Evolutionary conservation across 768 basidiomycete genomes (phyloP).

Genomic region (Leccinum barrowsii): DNA sequence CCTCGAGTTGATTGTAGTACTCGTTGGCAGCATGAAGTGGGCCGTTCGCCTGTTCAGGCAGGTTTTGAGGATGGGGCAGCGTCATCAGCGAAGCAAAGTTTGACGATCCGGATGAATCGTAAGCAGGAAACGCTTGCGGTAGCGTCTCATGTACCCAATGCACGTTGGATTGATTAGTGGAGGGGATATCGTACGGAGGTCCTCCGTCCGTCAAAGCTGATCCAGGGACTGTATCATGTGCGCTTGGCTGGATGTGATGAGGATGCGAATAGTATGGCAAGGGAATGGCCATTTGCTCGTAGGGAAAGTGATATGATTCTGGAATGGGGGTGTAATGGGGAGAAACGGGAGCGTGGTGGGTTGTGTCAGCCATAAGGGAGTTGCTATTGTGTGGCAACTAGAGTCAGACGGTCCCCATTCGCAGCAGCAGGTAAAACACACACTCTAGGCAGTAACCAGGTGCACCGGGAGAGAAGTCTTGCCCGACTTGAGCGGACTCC

Average conservation of each 20-base stretch:
- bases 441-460: slow-evolving; percentile 1
- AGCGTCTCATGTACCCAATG: background rate
- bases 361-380: background rate
- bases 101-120: background rate
- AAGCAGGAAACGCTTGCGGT: background rate
- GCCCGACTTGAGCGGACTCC: background rate
- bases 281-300: background rate
- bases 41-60: background rate
- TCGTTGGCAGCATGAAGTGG: background rate
- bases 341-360: background rate
- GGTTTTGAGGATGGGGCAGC: background rate
- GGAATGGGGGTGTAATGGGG: background rate
- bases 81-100: background rate
- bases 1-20: background rate
- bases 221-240: background rate
- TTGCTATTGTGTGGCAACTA: background rate
- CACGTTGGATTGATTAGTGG: background rate
- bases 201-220: background rate
- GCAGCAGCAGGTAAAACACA: background rate
- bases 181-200: background rate
- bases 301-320: background rate
- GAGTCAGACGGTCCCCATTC: background rate
- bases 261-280: background rate
- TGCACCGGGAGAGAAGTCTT: background rate
- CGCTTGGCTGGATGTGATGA: background rate